Percentiles rank a stretch among this genome's conserved stretches.
phyloP scores from a whole-genome alignment of 2,329 filamentous ascomycete genomes.

The Alternaria sp. region DNA sequence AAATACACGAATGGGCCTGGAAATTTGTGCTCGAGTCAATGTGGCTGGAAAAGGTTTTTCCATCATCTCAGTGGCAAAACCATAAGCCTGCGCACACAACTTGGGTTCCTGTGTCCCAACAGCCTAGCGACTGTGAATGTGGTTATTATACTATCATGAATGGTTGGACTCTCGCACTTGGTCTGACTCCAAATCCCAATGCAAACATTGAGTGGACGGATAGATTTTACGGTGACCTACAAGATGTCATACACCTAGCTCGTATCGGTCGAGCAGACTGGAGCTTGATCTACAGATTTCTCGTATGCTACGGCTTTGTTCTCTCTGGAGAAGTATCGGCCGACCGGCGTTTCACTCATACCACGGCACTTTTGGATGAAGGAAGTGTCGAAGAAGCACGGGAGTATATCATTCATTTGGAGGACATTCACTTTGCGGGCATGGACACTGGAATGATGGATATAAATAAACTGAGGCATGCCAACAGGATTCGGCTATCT shows the following conservation, averaged over 20 bases:
- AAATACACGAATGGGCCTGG: background rate
- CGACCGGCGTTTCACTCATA: background rate
- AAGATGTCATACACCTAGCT: slow-evolving; percentile 18
- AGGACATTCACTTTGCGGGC: background rate
- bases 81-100: background rate
- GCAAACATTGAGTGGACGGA: slow-evolving; percentile 10
- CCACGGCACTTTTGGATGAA: background rate
- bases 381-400: background rate
- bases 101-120: slow-evolving; percentile 10
- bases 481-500: background rate
- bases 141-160: slow-evolving; percentile 31
- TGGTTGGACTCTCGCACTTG: slow-evolving; percentile 33
- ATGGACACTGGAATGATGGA: background rate
- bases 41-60: background rate
- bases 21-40: background rate
- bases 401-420: background rate
- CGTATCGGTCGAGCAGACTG: slow-evolving; percentile 17
- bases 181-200: slow-evolving; percentile 13
- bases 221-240: slow-evolving; percentile 13
- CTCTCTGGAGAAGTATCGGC: background rate
- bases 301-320: slow-evolving; percentile 20
- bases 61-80: background rate
- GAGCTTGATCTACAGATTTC: slow-evolving; percentile 26
- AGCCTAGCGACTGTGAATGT: slow-evolving; percentile 18
- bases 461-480: background rate